A percentile compares a stretch with the other conserved stretches of the same genome.
Evolutionary conservation across 805 yeast genomes (phyloP).

Genomic region (Ogataea angusta): DNA sequence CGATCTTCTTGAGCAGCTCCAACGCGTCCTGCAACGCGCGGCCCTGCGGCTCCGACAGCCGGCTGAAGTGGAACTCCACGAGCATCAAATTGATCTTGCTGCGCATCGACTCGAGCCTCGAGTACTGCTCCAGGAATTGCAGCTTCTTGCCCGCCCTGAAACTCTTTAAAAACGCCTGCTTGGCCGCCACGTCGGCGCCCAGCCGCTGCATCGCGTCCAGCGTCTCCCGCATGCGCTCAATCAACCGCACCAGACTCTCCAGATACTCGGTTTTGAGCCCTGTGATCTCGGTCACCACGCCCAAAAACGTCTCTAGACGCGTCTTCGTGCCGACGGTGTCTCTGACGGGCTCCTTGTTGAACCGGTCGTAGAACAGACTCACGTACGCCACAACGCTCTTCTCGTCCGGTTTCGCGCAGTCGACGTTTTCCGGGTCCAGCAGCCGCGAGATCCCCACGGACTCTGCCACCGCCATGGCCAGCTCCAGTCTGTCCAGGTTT

Average conservation of each 20-base stretch:
- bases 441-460: slow-evolving; percentile 49
- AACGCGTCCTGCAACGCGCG: slow-evolving; percentile 12
- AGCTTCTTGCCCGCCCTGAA: slow-evolving; percentile 14
- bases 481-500: slow-evolving; percentile 31
- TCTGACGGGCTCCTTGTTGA: slow-evolving; percentile 15
- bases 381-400: slow-evolving; percentile 55
- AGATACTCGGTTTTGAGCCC: slow-evolving; percentile 18
- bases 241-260: slow-evolving; percentile 14
- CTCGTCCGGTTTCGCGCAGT: slow-evolving; percentile 52
- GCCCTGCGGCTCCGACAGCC: slow-evolving; percentile 17
- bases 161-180: not conserved
- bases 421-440: slow-evolving; percentile 54
- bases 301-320: slow-evolving; percentile 28
- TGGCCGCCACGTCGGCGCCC: slow-evolving; percentile 1
- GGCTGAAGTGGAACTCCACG: slow-evolving; percentile 17
- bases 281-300: slow-evolving; percentile 20
- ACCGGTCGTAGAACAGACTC: slow-evolving; percentile 55
- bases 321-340: slow-evolving; percentile 11
- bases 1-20: slow-evolving; percentile 1
- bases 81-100: slow-evolving; percentile 21
- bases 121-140: slow-evolving; percentile 15
- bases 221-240: slow-evolving; percentile 12
- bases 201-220: slow-evolving; percentile 2
- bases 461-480: slow-evolving; percentile 42
- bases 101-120: slow-evolving; percentile 14